Base-by-base conservation (phyloP, 495 filamentous ascomycete genomes). In the Penicillium riverlandense region DNA sequence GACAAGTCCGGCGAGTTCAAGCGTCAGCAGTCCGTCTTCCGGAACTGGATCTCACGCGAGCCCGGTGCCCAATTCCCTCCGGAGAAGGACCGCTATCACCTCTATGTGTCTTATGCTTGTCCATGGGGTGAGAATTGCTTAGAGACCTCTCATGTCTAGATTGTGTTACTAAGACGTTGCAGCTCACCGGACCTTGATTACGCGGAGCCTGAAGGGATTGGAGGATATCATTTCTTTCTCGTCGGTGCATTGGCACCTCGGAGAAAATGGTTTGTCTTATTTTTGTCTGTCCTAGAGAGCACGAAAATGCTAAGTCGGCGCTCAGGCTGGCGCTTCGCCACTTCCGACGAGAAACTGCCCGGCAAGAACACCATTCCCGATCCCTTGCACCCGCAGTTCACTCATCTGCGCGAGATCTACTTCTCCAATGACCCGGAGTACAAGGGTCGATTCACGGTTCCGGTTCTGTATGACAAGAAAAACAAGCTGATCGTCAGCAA, bases 1-100 rank as follows among this genome's bases (percentile, higher is more conserved):
- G 84, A 89, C 65, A 83, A 78, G 48, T 75, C 79, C 2, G 90
- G 90, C 66, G 90, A 95, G 65, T 96, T 94, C 80, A 94, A 92
- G 68, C 83, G 86, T 29, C 80, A 81, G 54, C 66, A 65, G 44
- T 85, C 82, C 34, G 71, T 74, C 40, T 90, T 89, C 64, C 82
- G 86, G 35, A 75, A 79, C 61, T 84, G 68, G 59, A 83, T 91
- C 63, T 86, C 76, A n/a, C 71, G 67, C 37, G 62, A 84, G 44
- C 58, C 78, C 7, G 78, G 72, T 8, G 77, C 82, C 5, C 60
- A 82, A 43, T 85, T 83, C 47, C 82, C 82, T 9, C 72, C 82
- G 0, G 82, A 85, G 61, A 82, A 81, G 57, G 80, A 63, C 49
- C 67, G 82, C 29, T 85, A 85, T 54, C 82, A 85, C 64, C 76